These are phyloP conservation scores for Hortaea sp. DNA, from an alignment of 2,329 filamentous ascomycete species.

Conservation along the genomic window DNA sequence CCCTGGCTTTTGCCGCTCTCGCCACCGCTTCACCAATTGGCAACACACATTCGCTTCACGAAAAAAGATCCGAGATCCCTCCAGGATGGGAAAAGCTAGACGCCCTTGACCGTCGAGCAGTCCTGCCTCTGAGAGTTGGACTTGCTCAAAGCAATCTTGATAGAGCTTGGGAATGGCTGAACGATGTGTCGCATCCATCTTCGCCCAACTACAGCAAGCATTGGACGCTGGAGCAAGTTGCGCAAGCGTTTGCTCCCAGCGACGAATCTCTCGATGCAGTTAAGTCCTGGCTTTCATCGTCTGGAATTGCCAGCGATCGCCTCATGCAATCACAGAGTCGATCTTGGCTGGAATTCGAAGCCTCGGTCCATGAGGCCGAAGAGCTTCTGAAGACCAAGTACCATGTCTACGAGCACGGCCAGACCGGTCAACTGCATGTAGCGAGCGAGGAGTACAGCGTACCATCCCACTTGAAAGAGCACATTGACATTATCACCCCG, in stretches of 20 bases:
- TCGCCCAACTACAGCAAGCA: constrained; percentile 31
- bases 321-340: constrained; percentile 42
- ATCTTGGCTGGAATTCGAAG: constrained; percentile 47
- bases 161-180: constrained; percentile 20
- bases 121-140: constrained; percentile 26
- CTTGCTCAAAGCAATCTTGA: constrained; percentile 27
- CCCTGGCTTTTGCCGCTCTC: constrained; percentile 9
- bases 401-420: constrained; percentile 38
- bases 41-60: constrained; percentile 19
- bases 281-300: constrained; percentile 43
- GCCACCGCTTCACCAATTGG: constrained; percentile 15
- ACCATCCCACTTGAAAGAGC: constrained; percentile 19
- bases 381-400: constrained; percentile 44
- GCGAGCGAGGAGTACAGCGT: constrained; percentile 31
- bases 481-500: constrained; percentile 30
- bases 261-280: constrained; percentile 40
- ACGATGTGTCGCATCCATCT: constrained; percentile 32
- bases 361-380: constrained; percentile 45
- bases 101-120: constrained; percentile 15
- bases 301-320: constrained; percentile 40
- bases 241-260: constrained; percentile 29
- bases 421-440: constrained; percentile 24
- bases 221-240: constrained; percentile 34
- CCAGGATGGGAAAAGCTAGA: constrained; percentile 20
- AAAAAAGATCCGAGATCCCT: constrained; percentile 19